These are phyloP conservation scores for Eudorina sp. DNA, from an alignment of 139 green algal species.

Conservation along the genomic window DNA sequence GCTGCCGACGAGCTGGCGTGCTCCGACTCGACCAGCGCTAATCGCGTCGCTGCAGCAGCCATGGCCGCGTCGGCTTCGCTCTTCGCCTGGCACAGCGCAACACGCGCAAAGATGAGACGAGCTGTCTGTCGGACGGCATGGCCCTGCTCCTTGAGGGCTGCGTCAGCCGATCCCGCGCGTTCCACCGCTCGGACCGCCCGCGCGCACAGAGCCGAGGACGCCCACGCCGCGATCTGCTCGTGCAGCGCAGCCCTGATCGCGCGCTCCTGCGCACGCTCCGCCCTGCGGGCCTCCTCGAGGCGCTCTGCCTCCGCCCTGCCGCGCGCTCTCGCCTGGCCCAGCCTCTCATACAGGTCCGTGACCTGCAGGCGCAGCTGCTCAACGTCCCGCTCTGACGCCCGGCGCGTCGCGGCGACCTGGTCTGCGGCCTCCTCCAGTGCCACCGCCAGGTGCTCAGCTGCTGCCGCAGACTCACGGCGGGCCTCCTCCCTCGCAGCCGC, in stretches of 20 bases:
- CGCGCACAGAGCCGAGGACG: not conserved
- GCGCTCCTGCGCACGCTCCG: not conserved
- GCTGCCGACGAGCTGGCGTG: not conserved
- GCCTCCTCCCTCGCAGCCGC: not conserved
- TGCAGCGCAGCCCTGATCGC: not conserved
- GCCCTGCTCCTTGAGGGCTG: not conserved
- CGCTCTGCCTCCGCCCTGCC: not conserved
- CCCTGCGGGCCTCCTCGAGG: not conserved
- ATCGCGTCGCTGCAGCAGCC: not conserved
- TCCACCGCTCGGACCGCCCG: not conserved
- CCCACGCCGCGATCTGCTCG: not conserved
- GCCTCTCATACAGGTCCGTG: not conserved
- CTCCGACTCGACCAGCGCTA: not conserved
- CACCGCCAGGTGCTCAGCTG: not conserved
- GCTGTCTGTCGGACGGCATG: not conserved
- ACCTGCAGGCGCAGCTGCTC: slow-evolving; percentile 16
- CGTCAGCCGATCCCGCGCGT: not conserved
- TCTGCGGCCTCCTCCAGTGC: not conserved
- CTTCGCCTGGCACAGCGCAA: not conserved
- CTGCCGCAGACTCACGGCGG: too few species aligned
- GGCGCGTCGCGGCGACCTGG: not conserved
- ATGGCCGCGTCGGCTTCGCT: not conserved
- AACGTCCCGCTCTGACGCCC: not conserved
- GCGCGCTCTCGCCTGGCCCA: not conserved
- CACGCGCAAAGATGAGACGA: not conserved